Base-by-base conservation (phyloP, 768 basidiomycete species). In the Serendipita sp. region DNA sequence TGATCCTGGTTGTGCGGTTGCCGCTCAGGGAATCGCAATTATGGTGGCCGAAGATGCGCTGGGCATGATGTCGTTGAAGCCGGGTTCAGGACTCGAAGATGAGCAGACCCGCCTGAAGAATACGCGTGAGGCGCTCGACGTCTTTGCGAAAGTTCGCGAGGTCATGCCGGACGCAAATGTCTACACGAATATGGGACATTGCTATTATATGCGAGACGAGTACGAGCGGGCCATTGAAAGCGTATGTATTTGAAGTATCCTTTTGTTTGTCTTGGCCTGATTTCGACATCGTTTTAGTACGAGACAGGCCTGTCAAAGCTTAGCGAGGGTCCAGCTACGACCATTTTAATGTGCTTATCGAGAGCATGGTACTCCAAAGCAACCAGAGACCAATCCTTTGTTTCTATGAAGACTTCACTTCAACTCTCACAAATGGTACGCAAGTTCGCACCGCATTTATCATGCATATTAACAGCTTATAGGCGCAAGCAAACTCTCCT, bases 141-240 rank as follows among this genome's bases (percentile, higher is more conserved):
- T 95, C 41, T 91, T 99, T 70, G 86, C 85, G 2, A 91, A 95
- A 74, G 86, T 98, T 63, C 81, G 91, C 64, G 96, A 98, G 75
- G 86, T 85, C 1, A 75, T 92, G 63, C 81, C 83, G 65, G 82
- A 84, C 47, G 91, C 89, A 4, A 88, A 88, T 66, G 92, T 96
- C 3, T 92, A 94, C 71, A 78, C 91, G 71, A 99, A 99, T 73
- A 94, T 97, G 79, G 96, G 94, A 0, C 96, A 98, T 70, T 96
- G 93, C 70, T 89, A 93, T 72, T 95, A 91, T 71, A 82, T 84
- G 18, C 80, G 91, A 62, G 95, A 96, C 66, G 95, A 99, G 72
- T 96, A 86, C 72, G 95, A 98, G 68, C 81, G 89, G 58, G 95
- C 96, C 1, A 94, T 98, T 67, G 94, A 99, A 74, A 89, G 90